Evolutionary conservation across 805 yeast species (phyloP).

Genomic region (Barnettozyma sp.): DNA sequence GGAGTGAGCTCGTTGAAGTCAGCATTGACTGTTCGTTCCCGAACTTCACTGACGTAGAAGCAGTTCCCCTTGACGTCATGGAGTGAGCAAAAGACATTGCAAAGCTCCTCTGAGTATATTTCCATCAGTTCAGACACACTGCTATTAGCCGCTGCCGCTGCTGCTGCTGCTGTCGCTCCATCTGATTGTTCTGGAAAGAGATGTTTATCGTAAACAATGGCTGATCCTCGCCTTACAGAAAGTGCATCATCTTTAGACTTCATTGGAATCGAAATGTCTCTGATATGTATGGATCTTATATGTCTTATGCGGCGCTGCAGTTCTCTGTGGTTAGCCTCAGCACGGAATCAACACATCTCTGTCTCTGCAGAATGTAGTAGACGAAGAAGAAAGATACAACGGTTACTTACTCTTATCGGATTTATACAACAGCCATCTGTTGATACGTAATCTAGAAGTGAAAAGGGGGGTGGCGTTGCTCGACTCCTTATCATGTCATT

Average conservation of each 20-base stretch:
- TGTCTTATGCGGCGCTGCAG: constrained; percentile 21
- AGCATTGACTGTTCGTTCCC: constrained; percentile 24
- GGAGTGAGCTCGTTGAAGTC: constrained; percentile 25
- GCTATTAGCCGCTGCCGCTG: too few relatives aligned
- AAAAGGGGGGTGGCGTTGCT: neutral
- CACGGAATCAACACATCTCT: too few relatives aligned
- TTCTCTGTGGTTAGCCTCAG: constrained; percentile 2
- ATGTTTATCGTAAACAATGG: neutral
- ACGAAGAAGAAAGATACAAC: too few relatives aligned
- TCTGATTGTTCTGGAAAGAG: neutral
- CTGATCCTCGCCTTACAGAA: neutral
- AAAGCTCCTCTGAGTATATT: constrained; percentile 24
- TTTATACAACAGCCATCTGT: constrained; percentile 15
- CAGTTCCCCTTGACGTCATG: constrained; percentile 24
- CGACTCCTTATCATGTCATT: too few relatives aligned
- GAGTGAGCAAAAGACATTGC: constrained; percentile 32
- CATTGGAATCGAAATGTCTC: constrained; percentile 13
- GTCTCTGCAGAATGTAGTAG: too few relatives aligned
- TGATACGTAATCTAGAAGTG: constrained; percentile 5
- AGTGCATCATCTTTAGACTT: neutral
- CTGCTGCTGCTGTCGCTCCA: too few relatives aligned
- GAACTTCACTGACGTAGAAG: constrained; percentile 32
- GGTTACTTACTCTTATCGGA: constrained; percentile 18
- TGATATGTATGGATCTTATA: constrained; percentile 14
- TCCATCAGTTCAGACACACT: constrained; percentile 6